Base-by-base conservation (phyloP, 306 rosid species). In the Quercus variabilis region DNA sequence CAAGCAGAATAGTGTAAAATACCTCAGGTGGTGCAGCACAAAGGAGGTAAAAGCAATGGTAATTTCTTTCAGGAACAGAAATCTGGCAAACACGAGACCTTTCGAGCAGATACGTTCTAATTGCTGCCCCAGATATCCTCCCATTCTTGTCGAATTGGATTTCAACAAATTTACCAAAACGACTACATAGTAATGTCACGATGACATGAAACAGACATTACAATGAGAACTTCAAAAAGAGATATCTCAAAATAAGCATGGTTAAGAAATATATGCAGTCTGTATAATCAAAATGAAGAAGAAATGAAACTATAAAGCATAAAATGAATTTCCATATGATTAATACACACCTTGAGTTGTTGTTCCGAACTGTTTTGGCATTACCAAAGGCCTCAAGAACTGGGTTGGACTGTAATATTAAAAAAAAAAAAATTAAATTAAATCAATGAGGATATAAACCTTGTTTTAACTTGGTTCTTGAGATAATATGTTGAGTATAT, bases 381-480 rank as follows among this genome's bases (percentile, higher is more conserved):
- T 94, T 94, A 67, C 97, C 99, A 79, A 94, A 94, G 76, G 99
- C 91, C 91, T 94, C 99, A 87, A 94, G 99, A 83, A 94, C 99
- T 81, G 99, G 99, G 84, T 94, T 94, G 81, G 99, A 94, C 99
- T 94, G 95, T 83, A 68, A 84, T 58, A 12, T 64, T 56, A 78
- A 87, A 71, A 70, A 83, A 83, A 18, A 35, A 65, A 1, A 38
- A 38, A 23, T 23, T 23, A 5, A 38, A 2, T 2, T 8, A 74
- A 58, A 49, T 57, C 71, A 43, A 57, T 26, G 17, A 10, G 54
- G 54, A 49, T 1, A 49, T 49, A 49, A 49, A 49, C 54, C 5
- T 10, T 10, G 54, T 10, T 49, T 49, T 49, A 3, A 49, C 54
- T 49, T 12, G 17, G 1, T 49, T 49, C 54, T 49, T 49, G 54